Evolutionary conservation across 2,329 filamentous ascomycete species (phyloP).

Genomic region (Trichocomaceae sp.): DNA sequence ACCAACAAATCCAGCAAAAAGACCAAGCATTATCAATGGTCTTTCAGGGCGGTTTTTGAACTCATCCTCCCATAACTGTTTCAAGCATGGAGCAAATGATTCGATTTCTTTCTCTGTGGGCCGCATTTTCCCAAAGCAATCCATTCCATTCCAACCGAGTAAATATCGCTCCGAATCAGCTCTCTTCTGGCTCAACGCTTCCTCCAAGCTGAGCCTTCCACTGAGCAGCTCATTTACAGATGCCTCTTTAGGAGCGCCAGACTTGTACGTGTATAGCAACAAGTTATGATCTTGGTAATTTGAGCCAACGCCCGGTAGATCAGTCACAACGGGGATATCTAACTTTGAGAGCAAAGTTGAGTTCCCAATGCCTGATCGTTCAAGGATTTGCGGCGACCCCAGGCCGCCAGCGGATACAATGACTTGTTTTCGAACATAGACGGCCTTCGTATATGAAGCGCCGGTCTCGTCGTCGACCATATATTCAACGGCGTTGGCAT

Average conservation of each 20-base stretch:
- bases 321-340: conserved; percentile 35
- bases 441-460: conserved; percentile 25
- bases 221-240: conserved; percentile 50
- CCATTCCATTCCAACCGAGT: conserved; percentile 54
- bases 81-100: conserved; percentile 48
- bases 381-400: conserved; percentile 41
- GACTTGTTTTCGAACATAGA: background rate
- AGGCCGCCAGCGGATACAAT: background rate
- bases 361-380: conserved; percentile 45
- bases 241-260: conserved; percentile 39
- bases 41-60: conserved; percentile 43
- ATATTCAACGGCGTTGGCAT: conserved; percentile 54
- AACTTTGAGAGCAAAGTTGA: conserved; percentile 30
- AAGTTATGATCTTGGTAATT: conserved; percentile 24
- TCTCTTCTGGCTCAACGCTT: conserved; percentile 40
- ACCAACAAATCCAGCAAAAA: background rate
- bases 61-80: conserved; percentile 50
- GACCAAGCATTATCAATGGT: conserved; percentile 17
- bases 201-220: conserved; percentile 42
- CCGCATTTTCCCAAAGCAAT: conserved; percentile 51
- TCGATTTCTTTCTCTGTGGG: conserved; percentile 49
- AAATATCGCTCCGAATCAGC: conserved; percentile 34
- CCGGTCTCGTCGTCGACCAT: background rate
- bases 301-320: conserved; percentile 44
- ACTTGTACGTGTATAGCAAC: conserved; percentile 48